Percentiles rank a stretch among this genome's conserved stretches.
These are phyloP conservation scores for Capsicum baccatum DNA, from an alignment of 257 asterid species.

Conservation along the genomic window DNA sequence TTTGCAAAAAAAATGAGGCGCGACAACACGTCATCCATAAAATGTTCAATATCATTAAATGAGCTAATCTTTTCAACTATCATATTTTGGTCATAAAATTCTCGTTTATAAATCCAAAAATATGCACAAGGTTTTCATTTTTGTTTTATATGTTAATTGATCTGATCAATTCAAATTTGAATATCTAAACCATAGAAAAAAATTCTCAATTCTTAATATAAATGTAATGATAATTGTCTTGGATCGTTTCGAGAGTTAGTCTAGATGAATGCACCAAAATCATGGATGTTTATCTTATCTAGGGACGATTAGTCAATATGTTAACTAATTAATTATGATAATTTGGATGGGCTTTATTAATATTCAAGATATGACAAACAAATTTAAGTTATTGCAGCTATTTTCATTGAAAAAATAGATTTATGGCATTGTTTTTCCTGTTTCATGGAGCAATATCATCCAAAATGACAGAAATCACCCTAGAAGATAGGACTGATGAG, in stretches of 20 bases:
- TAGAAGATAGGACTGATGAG: not conserved
- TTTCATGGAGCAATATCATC: not conserved
- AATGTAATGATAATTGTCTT: too few relatives aligned
- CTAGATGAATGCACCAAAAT: too few relatives aligned
- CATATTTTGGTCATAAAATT: not conserved
- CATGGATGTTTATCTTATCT: too few relatives aligned
- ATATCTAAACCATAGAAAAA: not conserved
- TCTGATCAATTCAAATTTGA: not conserved
- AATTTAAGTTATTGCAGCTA: not conserved
- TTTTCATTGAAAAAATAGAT: not conserved
- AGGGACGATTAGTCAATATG: too few relatives aligned
- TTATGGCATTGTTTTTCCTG: not conserved
- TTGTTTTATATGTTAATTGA: not conserved
- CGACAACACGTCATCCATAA: not conserved
- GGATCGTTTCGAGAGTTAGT: too few relatives aligned
- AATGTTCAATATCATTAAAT: not conserved
- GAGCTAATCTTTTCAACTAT: not conserved
- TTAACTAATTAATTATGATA: too few relatives aligned
- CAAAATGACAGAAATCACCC: conserved; percentile 18
- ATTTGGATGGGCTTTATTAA: not conserved
- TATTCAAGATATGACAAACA: not conserved
- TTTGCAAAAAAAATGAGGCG: too few relatives aligned
- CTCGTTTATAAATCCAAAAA: not conserved
- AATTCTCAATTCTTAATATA: not conserved
- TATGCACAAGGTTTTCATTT: not conserved